Percentiles rank a stretch among this genome's conserved stretches.
These are phyloP conservation scores for Tolypocladium sp. DNA, from an alignment of 2,329 filamentous ascomycete species.

Conservation along the genomic window DNA sequence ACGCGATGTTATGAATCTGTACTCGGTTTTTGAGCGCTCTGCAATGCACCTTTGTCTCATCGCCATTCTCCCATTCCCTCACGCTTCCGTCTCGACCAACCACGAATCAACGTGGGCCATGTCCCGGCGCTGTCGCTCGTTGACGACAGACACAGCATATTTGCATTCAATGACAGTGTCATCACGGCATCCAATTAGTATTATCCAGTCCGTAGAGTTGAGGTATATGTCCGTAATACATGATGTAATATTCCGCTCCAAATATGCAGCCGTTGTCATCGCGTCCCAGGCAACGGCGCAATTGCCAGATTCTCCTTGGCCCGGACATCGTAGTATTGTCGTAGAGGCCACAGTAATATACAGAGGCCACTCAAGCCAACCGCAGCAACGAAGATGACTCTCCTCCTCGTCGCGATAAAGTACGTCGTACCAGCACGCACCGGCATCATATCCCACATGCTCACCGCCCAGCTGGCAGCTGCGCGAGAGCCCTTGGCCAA, in stretches of 20 bases:
- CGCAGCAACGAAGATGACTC: not conserved
- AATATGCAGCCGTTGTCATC: not conserved
- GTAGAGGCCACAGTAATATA: not conserved
- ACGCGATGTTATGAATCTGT: not conserved
- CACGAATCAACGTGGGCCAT: too few relatives aligned
- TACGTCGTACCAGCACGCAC: not conserved
- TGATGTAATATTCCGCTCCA: not conserved
- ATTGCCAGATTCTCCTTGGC: not conserved
- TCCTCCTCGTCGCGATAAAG: not conserved
- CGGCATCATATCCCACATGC: not conserved
- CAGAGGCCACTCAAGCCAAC: not conserved
- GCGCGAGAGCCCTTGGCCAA: slow-evolving; percentile 7
- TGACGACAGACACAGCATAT: too few relatives aligned
- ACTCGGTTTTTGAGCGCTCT: not conserved
- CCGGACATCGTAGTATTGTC: not conserved
- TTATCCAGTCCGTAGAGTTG: not conserved
- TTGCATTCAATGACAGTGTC: not conserved
- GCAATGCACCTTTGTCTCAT: not conserved
- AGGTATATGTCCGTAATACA: not conserved
- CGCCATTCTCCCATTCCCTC: not conserved
- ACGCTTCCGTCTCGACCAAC: too few relatives aligned
- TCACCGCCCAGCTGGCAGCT: not conserved
- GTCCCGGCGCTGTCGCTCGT: too few relatives aligned
- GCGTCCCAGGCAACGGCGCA: not conserved
- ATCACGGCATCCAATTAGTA: not conserved